Evolutionary conservation across 495 filamentous ascomycete genomes (phyloP).

Genomic region (Xylaria telfairii): DNA sequence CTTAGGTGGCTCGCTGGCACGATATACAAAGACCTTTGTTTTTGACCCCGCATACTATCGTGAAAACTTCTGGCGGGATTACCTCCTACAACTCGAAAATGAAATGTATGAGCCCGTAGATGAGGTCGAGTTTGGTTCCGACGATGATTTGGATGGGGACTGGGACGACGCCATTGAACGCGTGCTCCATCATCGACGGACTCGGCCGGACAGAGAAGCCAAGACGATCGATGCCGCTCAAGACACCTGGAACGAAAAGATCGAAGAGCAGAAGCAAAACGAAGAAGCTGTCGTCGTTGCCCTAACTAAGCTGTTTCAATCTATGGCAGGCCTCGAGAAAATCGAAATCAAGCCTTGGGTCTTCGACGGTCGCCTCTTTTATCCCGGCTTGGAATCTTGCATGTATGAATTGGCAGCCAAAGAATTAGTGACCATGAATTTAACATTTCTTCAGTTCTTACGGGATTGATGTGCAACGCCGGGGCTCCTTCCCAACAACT

Average conservation of each 20-base stretch:
- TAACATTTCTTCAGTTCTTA: conserved; percentile 13
- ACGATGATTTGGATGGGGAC: not conserved
- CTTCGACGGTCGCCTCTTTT: not conserved
- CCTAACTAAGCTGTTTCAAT: not conserved
- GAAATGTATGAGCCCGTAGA: conserved; percentile 18
- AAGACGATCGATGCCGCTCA: not conserved
- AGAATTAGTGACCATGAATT: not conserved
- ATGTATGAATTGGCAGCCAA: not conserved
- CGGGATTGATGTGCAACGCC: conserved; percentile 1
- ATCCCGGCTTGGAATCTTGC: conserved; percentile 11
- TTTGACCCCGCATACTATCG: conserved; percentile 23
- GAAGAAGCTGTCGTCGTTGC: not conserved
- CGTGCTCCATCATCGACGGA: not conserved
- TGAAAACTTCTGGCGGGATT: conserved; percentile 15
- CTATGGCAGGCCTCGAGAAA: conserved; percentile 4
- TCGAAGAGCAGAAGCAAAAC: not conserved
- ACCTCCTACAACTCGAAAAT: not conserved
- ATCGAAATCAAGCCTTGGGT: conserved; percentile 16
- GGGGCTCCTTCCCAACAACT: conserved; percentile 1
- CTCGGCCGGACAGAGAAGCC: conserved; percentile 5
- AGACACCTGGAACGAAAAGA: not conserved
- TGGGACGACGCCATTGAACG: conserved; percentile 7
- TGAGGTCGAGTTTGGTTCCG: not conserved
- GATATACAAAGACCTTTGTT: conserved; percentile 11
- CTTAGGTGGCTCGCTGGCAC: not conserved